These are phyloP conservation scores for Barnettozyma sp. DNA, from an alignment of 805 yeast genomes.

Conservation along the genomic window DNA sequence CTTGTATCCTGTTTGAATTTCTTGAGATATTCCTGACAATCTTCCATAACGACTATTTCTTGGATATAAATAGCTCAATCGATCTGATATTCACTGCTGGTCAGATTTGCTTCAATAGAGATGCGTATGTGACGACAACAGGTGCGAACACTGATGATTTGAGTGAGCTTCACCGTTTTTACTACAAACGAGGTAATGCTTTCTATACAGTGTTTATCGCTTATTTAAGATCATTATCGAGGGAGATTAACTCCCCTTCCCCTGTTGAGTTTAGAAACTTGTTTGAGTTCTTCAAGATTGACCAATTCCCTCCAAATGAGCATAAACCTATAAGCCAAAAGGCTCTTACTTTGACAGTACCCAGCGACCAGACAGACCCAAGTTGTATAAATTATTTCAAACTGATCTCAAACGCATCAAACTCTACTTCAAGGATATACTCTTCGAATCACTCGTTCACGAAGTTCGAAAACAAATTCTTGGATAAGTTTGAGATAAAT, in stretches of 20 bases:
- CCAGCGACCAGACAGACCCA: conserved; percentile 18
- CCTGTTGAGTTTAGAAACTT: conserved; percentile 26
- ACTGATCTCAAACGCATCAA: conserved; percentile 30
- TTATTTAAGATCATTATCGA: conserved; percentile 28
- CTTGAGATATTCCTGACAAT: conserved; percentile 29
- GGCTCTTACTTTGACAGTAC: conserved; percentile 31
- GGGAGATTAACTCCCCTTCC: conserved; percentile 19
- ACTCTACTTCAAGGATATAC: conserved; percentile 28
- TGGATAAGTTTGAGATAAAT: conserved; percentile 35
- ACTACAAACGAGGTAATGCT: conserved; percentile 29
- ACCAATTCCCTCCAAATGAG: conserved; percentile 29
- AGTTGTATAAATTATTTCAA: conserved; percentile 26
- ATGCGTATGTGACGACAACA: conserved; percentile 13
- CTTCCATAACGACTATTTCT: conserved; percentile 27
- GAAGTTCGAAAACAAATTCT: conserved; percentile 33
- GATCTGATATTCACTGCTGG: conserved; percentile 32
- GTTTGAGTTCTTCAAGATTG: conserved; percentile 28
- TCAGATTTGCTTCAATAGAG: conserved; percentile 29
- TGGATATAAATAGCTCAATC: conserved; percentile 26
- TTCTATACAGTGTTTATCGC: conserved; percentile 29
- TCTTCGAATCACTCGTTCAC: conserved; percentile 30
- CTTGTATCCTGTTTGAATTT: conserved; percentile 32
- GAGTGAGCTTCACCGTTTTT: conserved; percentile 27
- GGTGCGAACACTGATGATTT: conserved; percentile 23
- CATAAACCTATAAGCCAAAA: conserved; percentile 29